Conservation (phyloP, 768 basidiomycete genomes). For the Collybia sordida region DNA sequence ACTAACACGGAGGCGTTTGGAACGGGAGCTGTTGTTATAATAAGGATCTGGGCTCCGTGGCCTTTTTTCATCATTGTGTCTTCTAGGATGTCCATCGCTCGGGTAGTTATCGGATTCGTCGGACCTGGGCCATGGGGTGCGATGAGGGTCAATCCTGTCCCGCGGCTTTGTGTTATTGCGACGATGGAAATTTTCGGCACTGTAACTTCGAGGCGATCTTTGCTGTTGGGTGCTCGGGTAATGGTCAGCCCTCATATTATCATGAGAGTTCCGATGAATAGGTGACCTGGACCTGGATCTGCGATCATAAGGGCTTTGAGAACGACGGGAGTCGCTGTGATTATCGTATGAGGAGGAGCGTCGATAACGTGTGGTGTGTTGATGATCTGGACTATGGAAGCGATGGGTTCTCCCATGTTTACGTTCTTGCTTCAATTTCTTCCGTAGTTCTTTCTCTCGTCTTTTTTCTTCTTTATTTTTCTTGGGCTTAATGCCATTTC, state of each 20-base stretch:
- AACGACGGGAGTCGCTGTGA: conserved; percentile 39
- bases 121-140: conserved; percentile 44
- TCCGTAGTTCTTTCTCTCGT: conserved; percentile 45
- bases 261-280: conserved; percentile 22
- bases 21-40: conserved; percentile 19
- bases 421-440: conserved; percentile 38
- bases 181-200: conserved; percentile 33
- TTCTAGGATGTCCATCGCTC: conserved; percentile 25
- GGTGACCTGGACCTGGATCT: conserved; percentile 47
- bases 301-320: conserved; percentile 44
- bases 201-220: conserved; percentile 26
- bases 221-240: too few species aligned
- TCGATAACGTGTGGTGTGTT: conserved; percentile 10
- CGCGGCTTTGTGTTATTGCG: conserved; percentile 26
- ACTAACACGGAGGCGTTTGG: conserved; percentile 41
- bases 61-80: conserved; percentile 35
- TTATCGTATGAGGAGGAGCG: conserved; percentile 30
- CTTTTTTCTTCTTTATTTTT: conserved; percentile 71
- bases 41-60: conserved; percentile 35
- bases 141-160: conserved; percentile 18
- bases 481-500: conserved; percentile 79
- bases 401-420: conserved; percentile 27
- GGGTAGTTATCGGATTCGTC: conserved; percentile 50
- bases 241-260: conserved; percentile 24
- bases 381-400: conserved; percentile 17